Evolutionary conservation across 345 rosid species (phyloP).

Genomic region (Psidium friedrichsthalianum): DNA sequence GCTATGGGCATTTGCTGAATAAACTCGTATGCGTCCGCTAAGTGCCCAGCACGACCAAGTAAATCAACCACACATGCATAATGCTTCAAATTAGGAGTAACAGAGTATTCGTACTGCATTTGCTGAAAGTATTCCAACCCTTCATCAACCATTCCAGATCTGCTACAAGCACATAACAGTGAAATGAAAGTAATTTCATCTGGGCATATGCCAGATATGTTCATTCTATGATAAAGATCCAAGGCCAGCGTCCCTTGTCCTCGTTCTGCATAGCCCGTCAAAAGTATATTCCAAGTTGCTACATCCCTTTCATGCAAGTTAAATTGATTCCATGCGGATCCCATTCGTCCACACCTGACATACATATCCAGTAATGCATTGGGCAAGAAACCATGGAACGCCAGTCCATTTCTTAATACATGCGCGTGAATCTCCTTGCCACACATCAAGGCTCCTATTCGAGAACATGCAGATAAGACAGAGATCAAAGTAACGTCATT

Average conservation of each 20-base stretch:
- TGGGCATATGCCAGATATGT: conserved; percentile 39
- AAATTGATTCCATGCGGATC: conserved; percentile 52
- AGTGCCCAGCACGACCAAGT: conserved; percentile 63
- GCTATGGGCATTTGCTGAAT: conserved; percentile 47
- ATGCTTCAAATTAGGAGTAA: conserved; percentile 63
- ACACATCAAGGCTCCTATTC: conserved; percentile 70
- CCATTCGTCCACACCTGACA: conserved; percentile 69
- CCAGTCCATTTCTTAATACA: conserved; percentile 41
- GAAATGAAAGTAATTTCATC: conserved; percentile 72
- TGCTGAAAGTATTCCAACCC: conserved; percentile 46
- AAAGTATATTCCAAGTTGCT: conserved; percentile 75
- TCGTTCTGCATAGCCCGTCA: conserved; percentile 59
- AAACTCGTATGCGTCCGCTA: conserved; percentile 53
- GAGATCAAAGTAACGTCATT: conserved; percentile 31
- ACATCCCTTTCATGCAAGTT: conserved; percentile 39
- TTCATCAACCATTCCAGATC: conserved; percentile 61
- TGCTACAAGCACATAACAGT: conserved; percentile 65
- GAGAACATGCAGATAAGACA: conserved; percentile 69
- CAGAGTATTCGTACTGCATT: conserved; percentile 46
- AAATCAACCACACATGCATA: conserved; percentile 80
- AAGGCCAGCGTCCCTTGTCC: conserved; percentile 53
- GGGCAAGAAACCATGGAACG: conserved; percentile 46
- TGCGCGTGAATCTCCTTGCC: conserved; percentile 81
- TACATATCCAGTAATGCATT: conserved; percentile 73
- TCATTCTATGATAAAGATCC: conserved; percentile 51